A percentile compares a stretch with the other conserved stretches of the same genome.
Conservation (phyloP, 202 grass and related monocot genomes). For the Panicum hallii region DNA sequence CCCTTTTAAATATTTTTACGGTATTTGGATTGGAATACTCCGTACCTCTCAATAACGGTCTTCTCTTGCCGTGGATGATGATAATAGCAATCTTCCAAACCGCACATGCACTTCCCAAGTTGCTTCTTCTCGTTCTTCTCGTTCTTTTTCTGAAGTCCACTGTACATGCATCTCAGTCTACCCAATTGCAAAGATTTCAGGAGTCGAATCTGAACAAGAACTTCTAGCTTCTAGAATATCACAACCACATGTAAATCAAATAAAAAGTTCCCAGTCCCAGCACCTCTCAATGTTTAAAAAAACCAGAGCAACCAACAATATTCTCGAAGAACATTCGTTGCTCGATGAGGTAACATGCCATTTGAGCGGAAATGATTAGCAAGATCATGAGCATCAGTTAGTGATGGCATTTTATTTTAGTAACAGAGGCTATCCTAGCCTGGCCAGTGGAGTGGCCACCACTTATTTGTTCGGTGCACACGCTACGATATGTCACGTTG, state of each 20-base stretch:
- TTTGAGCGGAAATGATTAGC: not conserved
- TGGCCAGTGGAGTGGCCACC: not conserved
- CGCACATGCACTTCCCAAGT: not conserved
- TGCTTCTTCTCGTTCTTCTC: not conserved
- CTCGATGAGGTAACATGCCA: not conserved
- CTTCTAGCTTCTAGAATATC: not conserved
- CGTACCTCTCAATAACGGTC: not conserved
- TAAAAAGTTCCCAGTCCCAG: not conserved
- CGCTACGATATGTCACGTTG: slow-evolving; percentile 6
- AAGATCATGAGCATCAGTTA: slow-evolving; percentile 8
- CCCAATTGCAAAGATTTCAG: not conserved
- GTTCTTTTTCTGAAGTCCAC: not conserved
- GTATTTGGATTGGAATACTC: too few species aligned
- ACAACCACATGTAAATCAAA: not conserved
- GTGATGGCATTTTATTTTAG: not conserved
- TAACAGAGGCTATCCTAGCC: not conserved
- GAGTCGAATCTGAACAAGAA: not conserved
- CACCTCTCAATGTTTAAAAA: too few species aligned
- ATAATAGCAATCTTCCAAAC: not conserved
- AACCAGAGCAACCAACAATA: not conserved
- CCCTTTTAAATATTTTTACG: too few species aligned
- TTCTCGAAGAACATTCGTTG: slow-evolving; percentile 15
- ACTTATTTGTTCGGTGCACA: slow-evolving; percentile 1
- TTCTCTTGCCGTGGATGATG: too few species aligned
- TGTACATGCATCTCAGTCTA: not conserved